Conservation (phyloP, 1,139 yeast species). For the Dujonia santamariae region DNA sequence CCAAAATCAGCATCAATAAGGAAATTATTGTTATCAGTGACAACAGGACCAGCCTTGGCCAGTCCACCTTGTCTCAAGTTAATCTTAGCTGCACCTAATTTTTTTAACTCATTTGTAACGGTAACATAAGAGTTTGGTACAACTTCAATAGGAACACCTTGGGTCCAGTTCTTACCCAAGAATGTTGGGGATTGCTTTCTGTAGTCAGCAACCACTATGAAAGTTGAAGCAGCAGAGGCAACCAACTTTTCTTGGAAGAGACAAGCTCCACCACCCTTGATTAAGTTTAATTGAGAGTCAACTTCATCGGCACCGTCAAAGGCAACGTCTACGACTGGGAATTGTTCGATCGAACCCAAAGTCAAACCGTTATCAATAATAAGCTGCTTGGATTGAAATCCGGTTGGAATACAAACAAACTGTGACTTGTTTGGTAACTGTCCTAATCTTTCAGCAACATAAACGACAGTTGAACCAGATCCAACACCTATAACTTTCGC, state of each 20-base stretch:
- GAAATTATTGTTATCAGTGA: slow-evolving; percentile 94
- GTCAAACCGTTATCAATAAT: slow-evolving; percentile 77
- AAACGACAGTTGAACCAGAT: slow-evolving; percentile 94
- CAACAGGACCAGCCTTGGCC: slow-evolving; percentile 97
- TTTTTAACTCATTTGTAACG: slow-evolving; percentile 59
- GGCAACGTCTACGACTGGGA: slow-evolving; percentile 78
- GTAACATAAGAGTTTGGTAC: slow-evolving; percentile 86
- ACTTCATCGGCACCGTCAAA: slow-evolving; percentile 99
- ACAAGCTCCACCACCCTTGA: slow-evolving; percentile 99
- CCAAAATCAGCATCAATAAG: slow-evolving; percentile 95
- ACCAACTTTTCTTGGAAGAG: slow-evolving; percentile 94
- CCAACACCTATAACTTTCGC: slow-evolving; percentile 90
- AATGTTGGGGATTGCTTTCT: slow-evolving; percentile 66
- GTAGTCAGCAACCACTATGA: slow-evolving; percentile 89
- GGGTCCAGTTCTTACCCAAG: slow-evolving; percentile 79
- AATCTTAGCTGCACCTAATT: slow-evolving; percentile 66
- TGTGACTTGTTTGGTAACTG: slow-evolving; percentile 55
- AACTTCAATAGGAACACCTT: slow-evolving; percentile 94
- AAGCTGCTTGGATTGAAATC: slow-evolving; percentile 88
- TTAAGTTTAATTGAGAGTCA: slow-evolving; percentile 73
- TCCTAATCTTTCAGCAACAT: slow-evolving; percentile 92
- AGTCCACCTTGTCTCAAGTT: slow-evolving; percentile 80
- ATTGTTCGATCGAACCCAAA: slow-evolving; percentile 82
- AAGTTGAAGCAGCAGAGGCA: slow-evolving; percentile 73
- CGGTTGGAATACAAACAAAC: slow-evolving; percentile 88